Evolutionary conservation across 371 early-diverging fungal species (phyloP), one percentile per base, ranked within the genome.

Genomic region (Syncephalastrum racemosum): DNA sequence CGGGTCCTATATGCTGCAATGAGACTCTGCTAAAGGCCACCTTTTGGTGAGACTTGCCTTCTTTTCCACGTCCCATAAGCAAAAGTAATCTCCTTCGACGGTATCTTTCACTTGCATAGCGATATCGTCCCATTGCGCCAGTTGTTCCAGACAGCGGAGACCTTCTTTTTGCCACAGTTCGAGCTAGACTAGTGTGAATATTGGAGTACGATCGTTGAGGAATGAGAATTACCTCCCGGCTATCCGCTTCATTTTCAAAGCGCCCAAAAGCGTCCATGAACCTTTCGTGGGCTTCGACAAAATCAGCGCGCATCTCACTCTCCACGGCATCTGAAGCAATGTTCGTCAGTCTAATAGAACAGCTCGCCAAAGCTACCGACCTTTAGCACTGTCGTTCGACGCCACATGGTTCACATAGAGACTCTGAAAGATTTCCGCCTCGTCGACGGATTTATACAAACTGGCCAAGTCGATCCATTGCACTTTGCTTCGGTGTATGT

Each of bases 111-210:
- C 71, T 53, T 67, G 64, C 1, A 54, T 60, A 16, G 77, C 77
- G 16, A 90, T 67, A 13, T 65, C 67, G 16, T 83, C 83, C 89
- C 90, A 90, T 46, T 83, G 72, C 1, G 81, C 80, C 25, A 90
- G 66, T 36, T 84, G 77, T 23, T 82, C 83, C 56, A 83, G 64
- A 54, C 88, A 89, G 36, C 76, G 75, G 19, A 87, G 64, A 48
- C 81, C 77, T 25, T 83, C 85, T 39, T 80, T 70, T 4, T 72
- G 72, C 80, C 86, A 87, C 53, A 45, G 16, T 18, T 44, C 19
- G 3, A 42, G 36, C 36, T 31, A 31, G 12, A 0, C 12, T 10
- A 8, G 12, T 10, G 36, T 31, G 36, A 31, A 12, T 31, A 31
- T 31, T 0, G 12, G 6, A 10, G 10, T 2, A 31, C 10, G 10